A percentile compares a stretch with the other conserved stretches of the same genome.
phyloP scores from a whole-genome alignment of 2,329 filamentous ascomycete species.

The Dactylellina sp. region DNA sequence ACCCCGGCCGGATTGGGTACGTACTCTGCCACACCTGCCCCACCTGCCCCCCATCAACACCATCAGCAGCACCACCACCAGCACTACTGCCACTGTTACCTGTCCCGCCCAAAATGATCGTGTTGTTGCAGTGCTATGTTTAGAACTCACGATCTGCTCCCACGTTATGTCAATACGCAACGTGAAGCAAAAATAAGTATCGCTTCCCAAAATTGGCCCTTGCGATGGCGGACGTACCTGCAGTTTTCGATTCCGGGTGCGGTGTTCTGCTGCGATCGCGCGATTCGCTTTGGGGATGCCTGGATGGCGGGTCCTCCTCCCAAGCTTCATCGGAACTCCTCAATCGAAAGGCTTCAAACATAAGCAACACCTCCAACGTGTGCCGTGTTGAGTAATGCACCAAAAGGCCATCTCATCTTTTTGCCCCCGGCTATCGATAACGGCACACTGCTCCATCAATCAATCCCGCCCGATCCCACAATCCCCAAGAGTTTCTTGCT shows the following conservation, averaged over 20 bases:
- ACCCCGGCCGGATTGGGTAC: constrained; percentile 1
- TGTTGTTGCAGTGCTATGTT: constrained; percentile 36
- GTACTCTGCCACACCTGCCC: constrained; percentile 20
- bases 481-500: background rate
- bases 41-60: background rate
- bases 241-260: constrained; percentile 26
- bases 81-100: too few species aligned
- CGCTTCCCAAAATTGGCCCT: constrained; percentile 10
- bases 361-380: constrained; percentile 9
- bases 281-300: constrained; percentile 3
- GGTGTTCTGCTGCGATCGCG: constrained; percentile 20
- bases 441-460: background rate
- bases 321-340: constrained; percentile 6
- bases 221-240: constrained; percentile 38
- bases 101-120: constrained; percentile 18
- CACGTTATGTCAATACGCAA: background rate
- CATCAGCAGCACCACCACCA: too few species aligned
- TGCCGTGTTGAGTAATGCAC: constrained; percentile 35
- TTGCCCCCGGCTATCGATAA: constrained; percentile 5
- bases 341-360: background rate
- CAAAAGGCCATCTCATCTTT: background rate
- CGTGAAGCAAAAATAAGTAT: constrained; percentile 12
- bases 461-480: background rate
- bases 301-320: background rate
- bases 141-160: constrained; percentile 31